Base-by-base conservation (phyloP, 495 filamentous ascomycete species). In the Copromyces sp. region DNA sequence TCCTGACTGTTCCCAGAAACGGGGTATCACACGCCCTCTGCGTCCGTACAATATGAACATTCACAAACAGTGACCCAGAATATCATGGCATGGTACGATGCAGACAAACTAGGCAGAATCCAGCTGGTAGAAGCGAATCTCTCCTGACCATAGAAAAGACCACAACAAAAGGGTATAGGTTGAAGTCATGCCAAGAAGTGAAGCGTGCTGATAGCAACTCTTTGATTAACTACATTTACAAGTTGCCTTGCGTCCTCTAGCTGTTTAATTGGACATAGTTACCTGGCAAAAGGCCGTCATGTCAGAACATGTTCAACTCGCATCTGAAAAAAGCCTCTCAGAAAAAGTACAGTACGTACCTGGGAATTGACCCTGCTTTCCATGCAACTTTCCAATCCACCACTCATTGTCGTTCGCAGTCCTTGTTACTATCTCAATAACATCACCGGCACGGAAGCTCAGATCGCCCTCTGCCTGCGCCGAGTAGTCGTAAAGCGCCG, bases 391-490 rank as follows among this genome's bases (percentile, higher is more conserved):
- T 7, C 95, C 95, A 3, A 85, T 89, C 95, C 95, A 99, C 95
- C 95, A 99, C 81, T 98, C 95, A 76, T 99, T 97, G 69, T 92
- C 91, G 74, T 96, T 97, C 17, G 84, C 84, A 14, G 94, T 97
- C 65, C 92, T 86, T 73, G 87, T 85, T 14, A 93, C 79, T 72
- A 99, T 93, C 80, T 98, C 94, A 76, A 99, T 98, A 38, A 92
- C 83, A 73, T 99, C 96, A 4, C 95, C 96, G 1, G 93, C 89
- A 4, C 86, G 88, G 79, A 99, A 99, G 77, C 92, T 96, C 70
- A 99, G 85, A 80, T 99, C 95, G 2, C 94, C 94, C 71, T 97
- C 94, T 3, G 94, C 94, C 77, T 98, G 94, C 24, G 95, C 95
- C 74, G 97, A 93, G 78, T 97, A 99, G 79, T 98, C 95, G 77